Percentiles rank a stretch among this genome's conserved stretches.
These are phyloP conservation scores for Elsinoe fawcettii DNA, from an alignment of 2,329 filamentous ascomycete genomes.

Conservation along the genomic window DNA sequence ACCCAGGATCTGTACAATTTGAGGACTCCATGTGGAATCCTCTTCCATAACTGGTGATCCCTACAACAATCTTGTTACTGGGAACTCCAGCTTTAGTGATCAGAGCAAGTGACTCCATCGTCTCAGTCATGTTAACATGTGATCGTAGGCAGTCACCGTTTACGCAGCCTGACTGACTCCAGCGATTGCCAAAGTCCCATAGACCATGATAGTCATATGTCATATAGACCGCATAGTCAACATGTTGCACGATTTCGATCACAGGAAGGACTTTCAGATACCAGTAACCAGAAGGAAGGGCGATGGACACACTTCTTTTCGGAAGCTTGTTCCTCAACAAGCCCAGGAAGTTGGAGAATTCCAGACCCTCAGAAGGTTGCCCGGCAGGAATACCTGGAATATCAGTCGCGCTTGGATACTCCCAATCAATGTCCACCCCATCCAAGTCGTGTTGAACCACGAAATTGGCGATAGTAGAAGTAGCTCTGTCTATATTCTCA, in stretches of 20 bases:
- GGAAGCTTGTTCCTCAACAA: conserved; percentile 15
- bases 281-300: conserved; percentile 27
- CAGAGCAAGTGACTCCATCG: conserved; percentile 29
- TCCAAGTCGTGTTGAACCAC: conserved; percentile 19
- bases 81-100: conserved; percentile 47
- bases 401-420: conserved; percentile 20
- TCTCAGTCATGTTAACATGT: conserved; percentile 33
- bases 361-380: not conserved
- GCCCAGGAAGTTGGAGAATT: conserved; percentile 19
- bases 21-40: conserved; percentile 52
- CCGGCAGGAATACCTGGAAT: conserved; percentile 24
- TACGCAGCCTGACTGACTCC: conserved; percentile 25
- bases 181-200: conserved; percentile 34
- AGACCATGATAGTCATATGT: conserved; percentile 35
- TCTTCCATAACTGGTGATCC: conserved; percentile 85
- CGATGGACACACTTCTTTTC: conserved; percentile 23
- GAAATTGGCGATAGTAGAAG: conserved; percentile 50
- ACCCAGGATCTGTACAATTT: conserved; percentile 24
- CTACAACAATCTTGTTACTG: conserved; percentile 65
- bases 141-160: conserved; percentile 23
- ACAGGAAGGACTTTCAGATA: conserved; percentile 27
- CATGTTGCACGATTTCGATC: conserved; percentile 19
- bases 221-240: conserved; percentile 31
- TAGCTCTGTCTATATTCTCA: conserved; percentile 48
- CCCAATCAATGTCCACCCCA: too few relatives aligned